Evolutionary conservation across 495 filamentous ascomycete species (phyloP).

Genomic region (Xylaria grammica): DNA sequence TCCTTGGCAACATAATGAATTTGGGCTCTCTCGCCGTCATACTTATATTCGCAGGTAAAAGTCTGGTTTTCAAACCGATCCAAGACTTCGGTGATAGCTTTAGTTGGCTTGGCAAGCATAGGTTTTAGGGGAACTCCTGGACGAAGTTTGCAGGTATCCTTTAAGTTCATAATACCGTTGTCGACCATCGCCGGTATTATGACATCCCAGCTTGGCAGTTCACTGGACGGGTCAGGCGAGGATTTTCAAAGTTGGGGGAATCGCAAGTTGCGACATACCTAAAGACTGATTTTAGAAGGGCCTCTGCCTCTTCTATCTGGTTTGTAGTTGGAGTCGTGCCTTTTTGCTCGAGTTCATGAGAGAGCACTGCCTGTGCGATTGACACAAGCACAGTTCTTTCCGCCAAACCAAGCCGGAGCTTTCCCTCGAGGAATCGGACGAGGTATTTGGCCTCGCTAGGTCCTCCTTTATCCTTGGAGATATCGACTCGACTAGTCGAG

Average conservation of each 20-base stretch:
- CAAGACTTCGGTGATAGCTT: constrained; percentile 97
- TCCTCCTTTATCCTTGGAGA: constrained; percentile 90
- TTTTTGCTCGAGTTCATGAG: constrained; percentile 74
- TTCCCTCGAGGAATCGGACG: constrained; percentile 91
- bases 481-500: constrained; percentile 77
- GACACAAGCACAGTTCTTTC: constrained; percentile 91
- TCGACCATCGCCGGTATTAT: constrained; percentile 89
- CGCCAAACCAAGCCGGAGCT: constrained; percentile 86
- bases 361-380: constrained; percentile 83
- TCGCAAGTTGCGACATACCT: constrained; percentile 57
- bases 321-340: constrained; percentile 70
- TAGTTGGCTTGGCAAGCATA: constrained; percentile 98
- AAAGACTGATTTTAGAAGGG: constrained; percentile 86
- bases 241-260: background rate
- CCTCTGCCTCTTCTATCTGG: constrained; percentile 81
- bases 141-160: constrained; percentile 86
- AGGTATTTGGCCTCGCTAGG: constrained; percentile 94
- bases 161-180: constrained; percentile 80
- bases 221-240: constrained; percentile 53
- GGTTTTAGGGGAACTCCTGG: constrained; percentile 96
- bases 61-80: constrained; percentile 95
- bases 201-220: constrained; percentile 93
- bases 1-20: constrained; percentile 96
- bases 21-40: constrained; percentile 95
- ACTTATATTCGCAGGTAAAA: constrained; percentile 99